Base-by-base conservation (phyloP, 768 basidiomycete genomes). In the Auriculariales sp. region DNA sequence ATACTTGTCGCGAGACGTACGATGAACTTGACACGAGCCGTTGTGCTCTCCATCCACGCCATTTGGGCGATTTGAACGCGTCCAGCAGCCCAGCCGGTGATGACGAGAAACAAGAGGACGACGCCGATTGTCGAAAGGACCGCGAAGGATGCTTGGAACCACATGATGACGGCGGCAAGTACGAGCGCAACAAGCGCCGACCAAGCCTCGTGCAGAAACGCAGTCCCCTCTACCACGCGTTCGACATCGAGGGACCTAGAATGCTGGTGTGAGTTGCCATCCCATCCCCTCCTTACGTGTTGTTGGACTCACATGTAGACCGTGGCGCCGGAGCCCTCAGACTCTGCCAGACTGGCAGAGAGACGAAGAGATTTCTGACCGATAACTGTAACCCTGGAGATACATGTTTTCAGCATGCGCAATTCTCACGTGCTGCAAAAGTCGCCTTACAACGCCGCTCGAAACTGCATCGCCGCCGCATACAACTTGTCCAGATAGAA, bases 191-290 rank as follows among this genome's bases (percentile, higher is more conserved):
- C 7, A 1, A 52, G 7, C 4, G 51, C 51, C 3, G 46, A 32
- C 45, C 45, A 47, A 12, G 46, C 28, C 29, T 52, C 51, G 27
- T 52, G 51, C n/a, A 52, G 33, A 19, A 27, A 32, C 27, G 46
- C 39, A 4, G 46, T 48, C 14, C 51, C 51, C 31, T 47, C 28
- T 12, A 33, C 31, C 5, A 52, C 46, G 2, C 51, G 45, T 22
- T 52, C 51, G 15, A 52, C 51, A 27, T 52, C 51, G 4, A 52
- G 46, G 19, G 51, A 52, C 50, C 50, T 51, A 12, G 10, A 24
- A 51, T 7, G n/a, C 9, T 45, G 42, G 14, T n/a, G n/a, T n/a
- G n/a, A n/a, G n/a, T n/a, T n/a, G n/a, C n/a, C n/a, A n/a, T n/a
- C n/a, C n/a, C n/a, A n/a, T n/a, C n/a, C 28, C 31, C 28, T 3